Evolutionary conservation across 1,139 yeast genomes (phyloP).

Genomic region (Nematodospora anomalae): DNA sequence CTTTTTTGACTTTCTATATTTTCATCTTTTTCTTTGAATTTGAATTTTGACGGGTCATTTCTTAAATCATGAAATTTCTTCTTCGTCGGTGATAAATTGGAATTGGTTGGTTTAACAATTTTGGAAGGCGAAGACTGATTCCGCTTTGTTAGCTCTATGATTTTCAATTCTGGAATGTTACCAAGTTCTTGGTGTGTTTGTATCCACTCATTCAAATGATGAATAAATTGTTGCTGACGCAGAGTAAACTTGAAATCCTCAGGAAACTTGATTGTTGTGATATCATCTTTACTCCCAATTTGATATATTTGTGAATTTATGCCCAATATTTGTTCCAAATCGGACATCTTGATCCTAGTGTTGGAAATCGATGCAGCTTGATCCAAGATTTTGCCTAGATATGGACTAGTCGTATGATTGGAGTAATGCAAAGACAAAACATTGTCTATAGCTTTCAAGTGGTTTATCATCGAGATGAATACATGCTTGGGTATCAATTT

Average conservation of each 20-base stretch:
- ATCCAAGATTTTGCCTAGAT: slow-evolving; percentile 19
- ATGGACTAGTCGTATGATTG: slow-evolving; percentile 27
- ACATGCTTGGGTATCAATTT: slow-evolving; percentile 13
- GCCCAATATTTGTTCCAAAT: slow-evolving; percentile 19
- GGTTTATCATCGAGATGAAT: slow-evolving; percentile 9
- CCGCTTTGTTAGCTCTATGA: background rate
- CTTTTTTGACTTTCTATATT: slow-evolving; percentile 19
- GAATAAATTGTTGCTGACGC: slow-evolving; percentile 56
- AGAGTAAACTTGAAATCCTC: slow-evolving; percentile 10
- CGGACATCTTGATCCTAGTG: slow-evolving; percentile 17
- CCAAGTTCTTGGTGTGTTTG: slow-evolving; percentile 22
- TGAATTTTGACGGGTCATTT: slow-evolving; percentile 35
- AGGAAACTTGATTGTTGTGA: slow-evolving; percentile 11
- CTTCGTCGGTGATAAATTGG: slow-evolving; percentile 15
- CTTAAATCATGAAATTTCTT: slow-evolving; percentile 19
- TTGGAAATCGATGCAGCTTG: slow-evolving; percentile 22
- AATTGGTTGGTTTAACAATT: slow-evolving; percentile 20
- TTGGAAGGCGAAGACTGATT: slow-evolving; percentile 20
- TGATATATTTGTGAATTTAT: slow-evolving; percentile 19
- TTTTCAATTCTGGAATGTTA: slow-evolving; percentile 1
- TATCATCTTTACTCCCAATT: slow-evolving; percentile 15
- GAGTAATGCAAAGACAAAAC: slow-evolving; percentile 27
- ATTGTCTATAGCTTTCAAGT: slow-evolving; percentile 26
- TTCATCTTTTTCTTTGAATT: slow-evolving; percentile 29
- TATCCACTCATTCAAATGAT: slow-evolving; percentile 60